These are phyloP conservation scores for Raddia guianensis DNA, from an alignment of 176 grass and related monocot species.

Conservation along the genomic window DNA sequence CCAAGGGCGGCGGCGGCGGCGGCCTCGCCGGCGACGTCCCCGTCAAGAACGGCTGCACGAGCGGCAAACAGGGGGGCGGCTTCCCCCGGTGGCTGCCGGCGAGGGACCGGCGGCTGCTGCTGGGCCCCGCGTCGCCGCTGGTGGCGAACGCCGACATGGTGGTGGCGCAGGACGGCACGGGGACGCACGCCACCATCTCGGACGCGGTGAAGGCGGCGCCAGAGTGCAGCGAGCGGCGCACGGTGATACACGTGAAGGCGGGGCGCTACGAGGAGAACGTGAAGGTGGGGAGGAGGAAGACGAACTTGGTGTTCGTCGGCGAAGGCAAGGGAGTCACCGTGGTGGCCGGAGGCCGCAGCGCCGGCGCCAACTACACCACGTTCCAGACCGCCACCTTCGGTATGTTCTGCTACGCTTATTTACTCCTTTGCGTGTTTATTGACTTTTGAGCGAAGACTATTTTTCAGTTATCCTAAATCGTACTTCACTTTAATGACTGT, in stretches of 20 bases:
- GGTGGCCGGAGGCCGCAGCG: conserved; percentile 44
- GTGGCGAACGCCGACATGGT: conserved; percentile 35
- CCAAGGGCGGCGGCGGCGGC: too few relatives aligned
- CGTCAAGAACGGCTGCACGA: background rate
- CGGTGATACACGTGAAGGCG: conserved; percentile 63
- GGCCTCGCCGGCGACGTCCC: conserved; percentile 40
- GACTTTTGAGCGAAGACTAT: too few relatives aligned
- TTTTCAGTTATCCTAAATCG: too few relatives aligned
- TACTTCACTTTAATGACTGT: too few relatives aligned
- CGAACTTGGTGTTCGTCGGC: conserved; percentile 67
- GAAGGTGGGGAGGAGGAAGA: conserved; percentile 66
- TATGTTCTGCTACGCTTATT: background rate
- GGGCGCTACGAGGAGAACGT: conserved; percentile 69
- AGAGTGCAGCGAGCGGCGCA: conserved; percentile 44
- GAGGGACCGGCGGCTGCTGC: conserved; percentile 48
- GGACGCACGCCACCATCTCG: conserved; percentile 41
- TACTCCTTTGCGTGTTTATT: too few relatives aligned
- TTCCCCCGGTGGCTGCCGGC: conserved; percentile 47
- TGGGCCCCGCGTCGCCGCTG: background rate
- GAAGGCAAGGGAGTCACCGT: conserved; percentile 59
- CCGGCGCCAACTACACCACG: conserved; percentile 57
- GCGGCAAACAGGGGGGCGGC: background rate
- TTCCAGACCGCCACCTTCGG: conserved; percentile 74
- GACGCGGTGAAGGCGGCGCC: conserved; percentile 59
- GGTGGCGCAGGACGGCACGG: conserved; percentile 58